Percentiles rank a stretch among this genome's conserved stretches.
phyloP scores from a whole-genome alignment of 1,284 basidiomycete species.

The Heliocybe sulcata region DNA sequence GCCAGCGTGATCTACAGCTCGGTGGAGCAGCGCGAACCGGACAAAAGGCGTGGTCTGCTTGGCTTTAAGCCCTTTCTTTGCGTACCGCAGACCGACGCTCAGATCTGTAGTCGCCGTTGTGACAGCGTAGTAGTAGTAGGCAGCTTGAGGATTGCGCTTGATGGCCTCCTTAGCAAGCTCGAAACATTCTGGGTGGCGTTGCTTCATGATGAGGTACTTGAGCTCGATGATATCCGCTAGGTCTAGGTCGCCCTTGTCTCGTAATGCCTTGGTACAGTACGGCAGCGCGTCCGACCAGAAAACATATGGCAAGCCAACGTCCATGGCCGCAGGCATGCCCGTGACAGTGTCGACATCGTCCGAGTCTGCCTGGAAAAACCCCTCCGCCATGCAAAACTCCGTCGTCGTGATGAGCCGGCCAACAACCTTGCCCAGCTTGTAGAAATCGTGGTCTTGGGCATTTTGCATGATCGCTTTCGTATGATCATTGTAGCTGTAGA shows the following conservation, averaged over 20 bases:
- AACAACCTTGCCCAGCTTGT: conserved; percentile 39
- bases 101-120: conserved; percentile 34
- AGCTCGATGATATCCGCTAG: conserved; percentile 54
- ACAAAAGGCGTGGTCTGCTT: conserved; percentile 39
- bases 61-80: conserved; percentile 52
- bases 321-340: conserved; percentile 28
- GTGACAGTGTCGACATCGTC: too few relatives aligned
- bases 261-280: conserved; percentile 43
- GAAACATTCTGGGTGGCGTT: conserved; percentile 35
- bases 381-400: conserved; percentile 52
- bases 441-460: conserved; percentile 39
- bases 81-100: conserved; percentile 27
- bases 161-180: conserved; percentile 34
- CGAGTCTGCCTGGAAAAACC: conserved; percentile 41
- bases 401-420: conserved; percentile 43
- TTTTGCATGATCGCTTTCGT: conserved; percentile 44
- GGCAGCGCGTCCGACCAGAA: conserved; percentile 51
- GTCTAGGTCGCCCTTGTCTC: conserved; percentile 36
- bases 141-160: conserved; percentile 42
- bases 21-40: conserved; percentile 43
- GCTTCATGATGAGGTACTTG: conserved; percentile 43
- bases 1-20: conserved; percentile 51
- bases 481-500: conserved; percentile 32
- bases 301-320: conserved; percentile 48
- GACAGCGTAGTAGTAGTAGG: conserved; percentile 50